Conservation (phyloP, 768 basidiomycete species). For the Mrakia frigida region DNA sequence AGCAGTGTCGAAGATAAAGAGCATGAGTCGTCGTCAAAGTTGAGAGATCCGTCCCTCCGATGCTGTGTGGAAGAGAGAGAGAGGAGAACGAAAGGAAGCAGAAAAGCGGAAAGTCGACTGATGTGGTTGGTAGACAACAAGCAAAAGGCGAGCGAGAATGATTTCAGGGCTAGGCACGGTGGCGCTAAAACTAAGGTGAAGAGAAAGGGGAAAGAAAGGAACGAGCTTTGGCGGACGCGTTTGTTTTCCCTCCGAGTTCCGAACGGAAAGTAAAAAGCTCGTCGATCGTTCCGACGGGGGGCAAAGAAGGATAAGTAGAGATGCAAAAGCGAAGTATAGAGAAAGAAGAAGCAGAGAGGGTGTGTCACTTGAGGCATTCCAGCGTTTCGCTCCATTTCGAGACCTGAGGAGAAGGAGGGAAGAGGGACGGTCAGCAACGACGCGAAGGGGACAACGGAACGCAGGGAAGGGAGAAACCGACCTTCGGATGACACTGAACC, state of each 20-base stretch:
- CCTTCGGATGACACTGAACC: slow-evolving; percentile 28
- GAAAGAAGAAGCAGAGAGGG: neutral
- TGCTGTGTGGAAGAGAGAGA: neutral
- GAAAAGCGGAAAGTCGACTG: neutral
- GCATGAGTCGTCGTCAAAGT: too few species aligned
- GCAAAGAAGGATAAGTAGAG: neutral
- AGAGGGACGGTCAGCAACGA: neutral
- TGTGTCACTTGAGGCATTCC: neutral
- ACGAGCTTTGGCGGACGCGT: neutral
- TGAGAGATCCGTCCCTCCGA: too few species aligned
- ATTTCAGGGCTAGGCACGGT: neutral
- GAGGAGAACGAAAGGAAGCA: too few species aligned
- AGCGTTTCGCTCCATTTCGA: slow-evolving; percentile 16
- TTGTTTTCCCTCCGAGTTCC: neutral
- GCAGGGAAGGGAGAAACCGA: neutral
- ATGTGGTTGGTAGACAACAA: neutral
- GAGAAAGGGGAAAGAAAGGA: neutral
- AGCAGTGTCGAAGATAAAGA: too few species aligned
- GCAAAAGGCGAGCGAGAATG: neutral
- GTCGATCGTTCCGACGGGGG: neutral
- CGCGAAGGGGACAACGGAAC: too few species aligned
- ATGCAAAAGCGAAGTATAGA: neutral
- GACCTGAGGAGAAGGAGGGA: neutral
- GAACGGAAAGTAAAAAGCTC: neutral
- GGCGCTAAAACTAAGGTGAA: neutral